Evolutionary conservation across 1,139 yeast genomes (phyloP), one percentile per base, ranked within the genome.

Genomic region (Blastobotrys capitulatus): DNA sequence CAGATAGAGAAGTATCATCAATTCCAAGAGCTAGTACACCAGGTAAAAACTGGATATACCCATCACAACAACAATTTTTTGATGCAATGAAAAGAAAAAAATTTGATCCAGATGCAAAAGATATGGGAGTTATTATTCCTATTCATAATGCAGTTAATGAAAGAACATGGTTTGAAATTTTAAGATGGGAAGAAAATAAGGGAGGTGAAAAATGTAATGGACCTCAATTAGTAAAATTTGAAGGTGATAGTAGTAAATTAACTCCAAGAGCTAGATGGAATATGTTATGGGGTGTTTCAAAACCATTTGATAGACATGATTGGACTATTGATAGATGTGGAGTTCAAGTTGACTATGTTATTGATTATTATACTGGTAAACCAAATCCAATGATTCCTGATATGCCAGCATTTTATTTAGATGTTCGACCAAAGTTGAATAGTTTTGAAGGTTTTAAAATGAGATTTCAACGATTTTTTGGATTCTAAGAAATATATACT

Each of bases 291-390:
- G 74, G 96, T 0, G 75, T 77, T 54, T 80, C 80, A 48, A 78
- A 77, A 55, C 98, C 98, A 0, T 92, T 92, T 69, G 98, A 92
- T 68, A 78, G 98, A 60, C 98, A 92, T 65, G 98, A 92, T 68
- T 92, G 98, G 98, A 73, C 78, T 12, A 77, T 92, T n/a, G 83
- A 86, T 61, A 73, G 97, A 48, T 87, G 97, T 66, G 97, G 97
- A 1, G 77, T 72, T 15, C 77, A 78, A 49, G 77, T 92, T 16
- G 96, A 89, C 49, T 92, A 92, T 60, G 97, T 92, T 42, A 90
- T 92, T 62, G 98, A 92, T 66, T 92, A 88, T 65, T 92, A 92
- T 67, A 69, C 84, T 13, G 86, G 87, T 8, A 77, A 76, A 49
- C 78, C 79, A 2, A 73, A 74, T 54, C 76, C 77, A 2, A 54